These are phyloP conservation scores for Xenoacremonium recifei DNA, from an alignment of 2,329 filamentous ascomycete species.

Conservation along the genomic window DNA sequence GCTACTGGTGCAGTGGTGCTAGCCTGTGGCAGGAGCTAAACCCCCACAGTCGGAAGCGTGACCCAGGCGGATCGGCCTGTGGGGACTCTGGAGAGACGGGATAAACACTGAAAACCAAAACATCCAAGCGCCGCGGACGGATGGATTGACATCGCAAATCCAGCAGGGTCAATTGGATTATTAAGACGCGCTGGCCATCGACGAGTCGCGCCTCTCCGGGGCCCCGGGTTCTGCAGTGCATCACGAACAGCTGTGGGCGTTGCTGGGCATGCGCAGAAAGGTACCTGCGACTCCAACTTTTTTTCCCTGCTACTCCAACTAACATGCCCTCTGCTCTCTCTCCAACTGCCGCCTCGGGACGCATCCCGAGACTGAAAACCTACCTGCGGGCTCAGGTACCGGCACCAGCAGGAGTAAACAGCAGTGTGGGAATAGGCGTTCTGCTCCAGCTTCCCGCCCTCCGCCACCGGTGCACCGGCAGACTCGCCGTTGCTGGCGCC, in stretches of 20 bases:
- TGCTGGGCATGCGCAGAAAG: too few relatives aligned
- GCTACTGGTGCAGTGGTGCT: slow-evolving; percentile 9
- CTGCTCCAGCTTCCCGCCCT: too few relatives aligned
- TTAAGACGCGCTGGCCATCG: not conserved
- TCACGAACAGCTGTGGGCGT: too few relatives aligned
- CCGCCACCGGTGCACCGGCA: too few relatives aligned
- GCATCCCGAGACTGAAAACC: not conserved
- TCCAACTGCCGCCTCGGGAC: not conserved
- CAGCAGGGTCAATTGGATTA: not conserved
- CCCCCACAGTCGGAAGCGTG: not conserved
- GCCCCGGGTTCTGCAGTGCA: too few relatives aligned
- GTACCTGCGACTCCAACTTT: not conserved
- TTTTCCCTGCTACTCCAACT: not conserved
- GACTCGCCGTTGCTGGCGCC: too few relatives aligned
- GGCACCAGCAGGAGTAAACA: not conserved
- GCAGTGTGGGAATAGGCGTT: too few relatives aligned
- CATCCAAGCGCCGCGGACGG: not conserved
- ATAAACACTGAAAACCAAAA: too few relatives aligned
- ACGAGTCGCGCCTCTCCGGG: too few relatives aligned
- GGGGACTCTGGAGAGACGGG: too few relatives aligned
- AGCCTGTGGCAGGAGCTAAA: not conserved
- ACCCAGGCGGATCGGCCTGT: not conserved
- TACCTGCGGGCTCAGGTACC: not conserved
- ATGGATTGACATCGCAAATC: not conserved
- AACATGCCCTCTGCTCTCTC: not conserved